phyloP scores from a whole-genome alignment of 148 eudicot species.

The Gaultheria prostrata region DNA sequence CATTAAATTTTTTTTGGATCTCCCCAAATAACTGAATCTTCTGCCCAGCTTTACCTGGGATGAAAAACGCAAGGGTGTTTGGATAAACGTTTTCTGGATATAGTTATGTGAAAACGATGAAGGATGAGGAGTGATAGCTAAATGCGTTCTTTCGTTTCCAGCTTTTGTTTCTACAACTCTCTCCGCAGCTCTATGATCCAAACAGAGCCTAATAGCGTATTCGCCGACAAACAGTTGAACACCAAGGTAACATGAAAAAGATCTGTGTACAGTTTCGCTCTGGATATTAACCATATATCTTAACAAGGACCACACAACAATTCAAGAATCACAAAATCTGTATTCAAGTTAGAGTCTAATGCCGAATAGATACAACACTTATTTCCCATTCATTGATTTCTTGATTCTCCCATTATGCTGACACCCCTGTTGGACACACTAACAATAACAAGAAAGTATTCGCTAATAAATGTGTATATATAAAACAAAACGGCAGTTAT shows the following conservation, averaged over 20 bases:
- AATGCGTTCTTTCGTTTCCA: not conserved
- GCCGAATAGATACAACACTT: slow-evolving; percentile 5
- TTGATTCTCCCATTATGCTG: slow-evolving; percentile 20
- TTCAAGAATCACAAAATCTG: not conserved
- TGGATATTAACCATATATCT: not conserved
- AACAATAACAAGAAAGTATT: not conserved
- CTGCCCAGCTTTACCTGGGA: not conserved
- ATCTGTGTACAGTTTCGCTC: not conserved
- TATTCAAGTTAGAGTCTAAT: not conserved
- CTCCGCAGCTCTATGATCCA: not conserved
- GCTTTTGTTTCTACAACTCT: not conserved
- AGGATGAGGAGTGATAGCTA: not conserved
- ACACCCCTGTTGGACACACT: slow-evolving; percentile 14
- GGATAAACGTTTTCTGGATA: not conserved
- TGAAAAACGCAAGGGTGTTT: not conserved
- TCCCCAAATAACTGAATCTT: not conserved
- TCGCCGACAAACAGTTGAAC: not conserved
- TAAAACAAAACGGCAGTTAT: slow-evolving; percentile 29
- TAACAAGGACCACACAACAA: not conserved
- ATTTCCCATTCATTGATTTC: slow-evolving; percentile 11
- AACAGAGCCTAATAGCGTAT: not conserved
- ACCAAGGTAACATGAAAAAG: not conserved
- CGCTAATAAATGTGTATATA: slow-evolving; percentile 7
- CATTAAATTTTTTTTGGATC: not conserved
- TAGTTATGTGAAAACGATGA: not conserved